Evolutionary conservation across 441 rosid species (phyloP), one percentile per base, ranked within the genome.

Genomic region (Jatropha multifida): DNA sequence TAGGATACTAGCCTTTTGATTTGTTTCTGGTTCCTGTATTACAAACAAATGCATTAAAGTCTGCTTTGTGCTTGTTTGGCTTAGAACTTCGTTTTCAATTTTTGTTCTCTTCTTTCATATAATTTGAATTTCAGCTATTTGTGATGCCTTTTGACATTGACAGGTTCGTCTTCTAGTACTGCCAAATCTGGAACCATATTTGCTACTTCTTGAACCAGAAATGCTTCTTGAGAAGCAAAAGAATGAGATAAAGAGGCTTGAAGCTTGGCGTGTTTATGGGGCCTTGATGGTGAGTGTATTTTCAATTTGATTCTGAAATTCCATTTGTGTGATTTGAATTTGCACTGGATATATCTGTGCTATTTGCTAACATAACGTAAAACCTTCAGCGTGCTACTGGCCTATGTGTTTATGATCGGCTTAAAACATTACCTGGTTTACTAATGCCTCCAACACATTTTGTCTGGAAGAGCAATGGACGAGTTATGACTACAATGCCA

Each of bases 211-310:
- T 70, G 95, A 96, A 84, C 95, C 97, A 46, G 97, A 92, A 77
- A 81, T 91, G 91, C 84, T 85, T 73, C 91, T 87, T 80, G 95
- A 92, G 87, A 91, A 80, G 84, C 97, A 90, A 82, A 93, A 90
- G 84, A 93, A 92, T 82, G 94, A 86, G 84, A 75, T 87, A 72
- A 93, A 91, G 88, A 90, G 92, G 81, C 83, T 83, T 64, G 98
- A 93, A 85, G 99, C 97, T 77, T 92, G 99, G 97, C 92, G 82
- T 59, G 95, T 96, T 65, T 96, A 92, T 85, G 95, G 97, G 68
- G 97, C 95, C 67, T 82, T 95, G 85, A 76, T 86, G 89, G 98
- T 92, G 82, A 83, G 97, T 85, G 12, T 38, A 40, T 72, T n/a
- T 63, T 65, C 69, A 20, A 55, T 63, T 70, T 68, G 65, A 65